A percentile compares a stretch with the other conserved stretches of the same genome.
phyloP scores from a whole-genome alignment of 768 basidiomycete species.

The Solioccasus polychromus region DNA sequence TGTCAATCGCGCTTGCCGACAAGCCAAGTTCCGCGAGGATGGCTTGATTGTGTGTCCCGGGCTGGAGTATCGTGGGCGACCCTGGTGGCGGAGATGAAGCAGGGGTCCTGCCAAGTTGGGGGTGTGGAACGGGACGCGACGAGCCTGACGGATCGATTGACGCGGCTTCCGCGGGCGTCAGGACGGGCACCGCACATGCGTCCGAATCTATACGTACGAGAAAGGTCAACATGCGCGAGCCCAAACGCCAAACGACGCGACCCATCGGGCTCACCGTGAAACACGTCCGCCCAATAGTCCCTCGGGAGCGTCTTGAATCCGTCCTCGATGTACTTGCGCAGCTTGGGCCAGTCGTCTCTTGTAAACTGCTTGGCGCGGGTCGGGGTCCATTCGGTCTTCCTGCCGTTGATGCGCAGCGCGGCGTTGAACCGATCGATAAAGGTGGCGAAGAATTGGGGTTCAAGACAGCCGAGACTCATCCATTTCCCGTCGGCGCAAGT shows the following conservation, averaged over 20 bases:
- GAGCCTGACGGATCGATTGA: slow-evolving; percentile 36
- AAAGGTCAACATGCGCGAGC: too few relatives aligned
- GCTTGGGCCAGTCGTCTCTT: slow-evolving; percentile 51
- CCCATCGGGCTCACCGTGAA: slow-evolving; percentile 49
- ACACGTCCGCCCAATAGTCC: slow-evolving; percentile 67
- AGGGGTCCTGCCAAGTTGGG: slow-evolving; percentile 38
- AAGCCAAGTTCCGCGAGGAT: slow-evolving; percentile 54
- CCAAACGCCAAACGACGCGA: not conserved
- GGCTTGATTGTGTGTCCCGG: slow-evolving; percentile 54
- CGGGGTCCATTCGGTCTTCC: slow-evolving; percentile 55
- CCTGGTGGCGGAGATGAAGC: slow-evolving; percentile 12
- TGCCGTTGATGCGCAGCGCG: slow-evolving; percentile 42
- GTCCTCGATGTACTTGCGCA: slow-evolving; percentile 55
- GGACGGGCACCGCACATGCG: slow-evolving; percentile 68
- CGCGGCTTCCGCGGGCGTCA: slow-evolving; percentile 61
- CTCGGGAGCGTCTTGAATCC: slow-evolving; percentile 61
- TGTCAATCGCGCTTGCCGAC: slow-evolving; percentile 35
- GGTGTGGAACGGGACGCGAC: slow-evolving; percentile 51
- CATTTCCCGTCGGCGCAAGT: slow-evolving; percentile 67
- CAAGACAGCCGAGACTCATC: slow-evolving; percentile 77
- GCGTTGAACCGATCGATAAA: slow-evolving; percentile 57
- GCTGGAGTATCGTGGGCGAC: slow-evolving; percentile 28
- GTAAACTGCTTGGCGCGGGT: slow-evolving; percentile 43
- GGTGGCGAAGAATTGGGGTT: slow-evolving; percentile 64
- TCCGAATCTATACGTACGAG: slow-evolving; percentile 51